Conservation (phyloP, 768 basidiomycete species). For the Trametes elegans region DNA sequence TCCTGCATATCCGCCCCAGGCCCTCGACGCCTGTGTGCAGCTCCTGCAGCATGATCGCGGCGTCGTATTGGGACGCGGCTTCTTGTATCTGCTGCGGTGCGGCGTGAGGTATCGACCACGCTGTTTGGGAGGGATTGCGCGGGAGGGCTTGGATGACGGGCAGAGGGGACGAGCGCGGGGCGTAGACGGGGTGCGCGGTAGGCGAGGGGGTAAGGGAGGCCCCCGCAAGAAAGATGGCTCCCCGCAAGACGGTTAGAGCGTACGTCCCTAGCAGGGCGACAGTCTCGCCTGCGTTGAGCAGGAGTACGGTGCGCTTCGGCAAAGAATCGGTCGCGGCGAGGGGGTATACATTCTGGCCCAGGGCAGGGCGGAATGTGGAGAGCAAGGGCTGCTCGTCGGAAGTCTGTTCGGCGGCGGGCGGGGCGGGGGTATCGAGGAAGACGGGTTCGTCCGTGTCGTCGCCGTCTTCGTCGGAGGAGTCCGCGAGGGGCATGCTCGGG, state of each 20-base stretch:
- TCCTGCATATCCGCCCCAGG: constrained; percentile 58
- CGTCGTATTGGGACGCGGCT: constrained; percentile 20
- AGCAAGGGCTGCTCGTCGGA: constrained; percentile 28
- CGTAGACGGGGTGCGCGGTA: constrained; percentile 55
- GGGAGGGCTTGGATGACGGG: constrained; percentile 46
- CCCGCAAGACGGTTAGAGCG: constrained; percentile 57
- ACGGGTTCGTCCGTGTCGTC: constrained; percentile 33
- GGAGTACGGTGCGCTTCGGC: constrained; percentile 31
- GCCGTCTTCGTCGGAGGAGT: constrained; percentile 34
- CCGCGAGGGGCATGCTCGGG: constrained; percentile 44
- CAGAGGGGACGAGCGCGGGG: constrained; percentile 77
- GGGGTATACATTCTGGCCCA: constrained; percentile 44
- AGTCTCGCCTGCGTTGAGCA: constrained; percentile 47
- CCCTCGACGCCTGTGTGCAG: constrained; percentile 62
- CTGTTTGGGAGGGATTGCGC: constrained; percentile 12
- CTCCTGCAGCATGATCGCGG: constrained; percentile 57
- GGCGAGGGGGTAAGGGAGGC: constrained; percentile 43
- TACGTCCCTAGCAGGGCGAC: constrained; percentile 71
- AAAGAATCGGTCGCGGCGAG: constrained; percentile 35
- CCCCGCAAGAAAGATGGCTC: constrained; percentile 59
- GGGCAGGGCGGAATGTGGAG: constrained; percentile 50
- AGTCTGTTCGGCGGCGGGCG: not conserved
- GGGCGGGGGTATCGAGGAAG: not conserved
- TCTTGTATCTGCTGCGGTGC: constrained; percentile 19
- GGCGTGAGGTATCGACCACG: not conserved